Evolutionary conservation across 2,329 filamentous ascomycete species (phyloP), one percentile per base, ranked within the genome.

Genomic region (Emmonsiellopsis sp.): DNA sequence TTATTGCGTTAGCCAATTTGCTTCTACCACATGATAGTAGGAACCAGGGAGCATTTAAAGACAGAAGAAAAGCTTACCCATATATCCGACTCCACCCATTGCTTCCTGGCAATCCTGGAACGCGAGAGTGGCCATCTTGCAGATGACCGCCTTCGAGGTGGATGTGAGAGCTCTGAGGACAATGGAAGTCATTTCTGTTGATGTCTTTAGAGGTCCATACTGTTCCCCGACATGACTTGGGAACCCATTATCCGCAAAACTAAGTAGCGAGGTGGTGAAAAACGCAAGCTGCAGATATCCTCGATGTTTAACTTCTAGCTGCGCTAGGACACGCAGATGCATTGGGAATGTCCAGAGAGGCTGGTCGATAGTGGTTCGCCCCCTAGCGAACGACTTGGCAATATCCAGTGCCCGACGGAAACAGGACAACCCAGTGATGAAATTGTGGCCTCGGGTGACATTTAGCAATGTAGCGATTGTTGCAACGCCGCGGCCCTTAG

Each of bases 401-500:
- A 65, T 60, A 6, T 56, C 54, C 45, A 64, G 55, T 14, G 56
- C 62, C 3, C 63, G 59, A 8, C 60, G 54, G 62, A 58, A 63
- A 37, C 56, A 53, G 3, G 56, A 60, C 10, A 62, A 46, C 7
- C 61, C 57, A 8, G 59, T 59, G 32, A 59, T 59, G 36, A 59
- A 62, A 33, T 60, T 64, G 49, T 63, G 61, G 6, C 60, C 55
- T 37, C 63, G 52, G 5, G 63, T 90, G 57, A 86, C 78, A 54
- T 79, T 85, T n/a, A 87, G 69, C 17, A 87, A 72, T 1, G 78
- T 79, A 53, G 76, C 73, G 53, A 87, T 83, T 60, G 85, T 81
- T 9, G 78, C 75, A 46, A 85, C 76, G 1, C 84, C 84, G 34
- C 75, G 67, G 3, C 83, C 83, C 57, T 83, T 77, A 5, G 75